These are phyloP conservation scores for Petasospora fabianii DNA, from an alignment of 1,139 yeast species.

Conservation along the genomic window DNA sequence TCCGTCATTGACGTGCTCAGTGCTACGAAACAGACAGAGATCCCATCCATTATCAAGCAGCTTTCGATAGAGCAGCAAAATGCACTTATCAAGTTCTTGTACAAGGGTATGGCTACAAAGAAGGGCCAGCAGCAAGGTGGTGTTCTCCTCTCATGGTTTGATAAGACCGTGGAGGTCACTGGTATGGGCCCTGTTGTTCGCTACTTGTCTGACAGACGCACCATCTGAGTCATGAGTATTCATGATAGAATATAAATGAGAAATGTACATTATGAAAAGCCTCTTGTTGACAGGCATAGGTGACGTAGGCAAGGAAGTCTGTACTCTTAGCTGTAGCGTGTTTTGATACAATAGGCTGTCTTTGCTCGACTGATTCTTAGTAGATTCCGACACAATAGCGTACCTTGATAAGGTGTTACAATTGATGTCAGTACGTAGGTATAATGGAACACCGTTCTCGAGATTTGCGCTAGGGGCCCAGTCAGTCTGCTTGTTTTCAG, in stretches of 20 bases:
- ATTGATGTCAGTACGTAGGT: too few species aligned
- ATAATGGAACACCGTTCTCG: too few species aligned
- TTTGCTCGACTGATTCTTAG: too few species aligned
- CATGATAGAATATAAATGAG: neutral
- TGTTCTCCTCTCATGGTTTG: conserved; percentile 84
- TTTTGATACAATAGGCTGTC: too few species aligned
- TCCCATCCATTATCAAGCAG: conserved; percentile 53
- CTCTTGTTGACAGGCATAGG: too few species aligned
- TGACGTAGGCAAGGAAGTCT: too few species aligned
- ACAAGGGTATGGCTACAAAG: conserved; percentile 76
- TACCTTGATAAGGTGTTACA: too few species aligned
- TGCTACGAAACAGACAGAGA: conserved; percentile 71
- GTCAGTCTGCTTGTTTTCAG: too few species aligned
- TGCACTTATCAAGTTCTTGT: conserved; percentile 76
- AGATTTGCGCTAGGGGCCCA: too few species aligned
- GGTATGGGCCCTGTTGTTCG: conserved; percentile 91
- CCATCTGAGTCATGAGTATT: conserved; percentile 44
- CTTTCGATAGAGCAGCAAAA: conserved; percentile 69
- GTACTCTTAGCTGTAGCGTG: too few species aligned
- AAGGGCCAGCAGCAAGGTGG: conserved; percentile 89
- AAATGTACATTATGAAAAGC: conserved; percentile 2
- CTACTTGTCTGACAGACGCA: conserved; percentile 79
- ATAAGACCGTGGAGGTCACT: conserved; percentile 75
- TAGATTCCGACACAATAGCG: too few species aligned
- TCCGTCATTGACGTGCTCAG: conserved; percentile 74